These are phyloP conservation scores for Uronychia binucleata DNA, from an alignment of 73 alveolate species.

Conservation along the genomic window DNA sequence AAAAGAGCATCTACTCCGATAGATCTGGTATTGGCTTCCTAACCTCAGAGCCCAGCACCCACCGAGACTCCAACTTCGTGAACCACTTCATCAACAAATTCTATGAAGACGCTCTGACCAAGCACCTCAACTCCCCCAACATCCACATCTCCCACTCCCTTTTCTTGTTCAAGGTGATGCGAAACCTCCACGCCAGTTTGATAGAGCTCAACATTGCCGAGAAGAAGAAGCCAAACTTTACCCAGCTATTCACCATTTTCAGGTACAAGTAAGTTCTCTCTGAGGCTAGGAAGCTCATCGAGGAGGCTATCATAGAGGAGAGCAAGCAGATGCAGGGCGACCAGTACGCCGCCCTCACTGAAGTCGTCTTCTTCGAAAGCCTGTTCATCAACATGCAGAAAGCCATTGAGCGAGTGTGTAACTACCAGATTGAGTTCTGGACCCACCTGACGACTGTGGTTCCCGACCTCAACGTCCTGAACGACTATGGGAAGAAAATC, in stretches of 20 bases:
- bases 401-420: constrained; percentile 47
- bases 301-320: constrained; percentile 18
- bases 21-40: neutral
- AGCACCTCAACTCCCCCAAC: constrained; percentile 17
- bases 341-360: constrained; percentile 6
- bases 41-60: neutral
- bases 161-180: constrained; percentile 32
- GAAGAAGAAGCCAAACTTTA: constrained; percentile 39
- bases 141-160: constrained; percentile 21
- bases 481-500: constrained; percentile 27
- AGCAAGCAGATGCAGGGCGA: constrained; percentile 2
- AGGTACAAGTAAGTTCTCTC: constrained; percentile 26
- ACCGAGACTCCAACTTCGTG: constrained; percentile 20
- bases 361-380: constrained; percentile 31
- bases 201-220: constrained; percentile 34
- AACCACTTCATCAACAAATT: constrained; percentile 19
- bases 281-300: neutral
- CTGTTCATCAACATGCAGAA: constrained; percentile 28
- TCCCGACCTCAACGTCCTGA: constrained; percentile 22
- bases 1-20: neutral
- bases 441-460: neutral
- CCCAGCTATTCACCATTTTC: constrained; percentile 31
- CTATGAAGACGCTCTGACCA: constrained; percentile 43
- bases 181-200: constrained; percentile 35
- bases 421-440: constrained; percentile 47